Evolutionary conservation across 257 asterid species (phyloP), one percentile per base, ranked within the genome.

Genomic region (Lavandula angustifolia): DNA sequence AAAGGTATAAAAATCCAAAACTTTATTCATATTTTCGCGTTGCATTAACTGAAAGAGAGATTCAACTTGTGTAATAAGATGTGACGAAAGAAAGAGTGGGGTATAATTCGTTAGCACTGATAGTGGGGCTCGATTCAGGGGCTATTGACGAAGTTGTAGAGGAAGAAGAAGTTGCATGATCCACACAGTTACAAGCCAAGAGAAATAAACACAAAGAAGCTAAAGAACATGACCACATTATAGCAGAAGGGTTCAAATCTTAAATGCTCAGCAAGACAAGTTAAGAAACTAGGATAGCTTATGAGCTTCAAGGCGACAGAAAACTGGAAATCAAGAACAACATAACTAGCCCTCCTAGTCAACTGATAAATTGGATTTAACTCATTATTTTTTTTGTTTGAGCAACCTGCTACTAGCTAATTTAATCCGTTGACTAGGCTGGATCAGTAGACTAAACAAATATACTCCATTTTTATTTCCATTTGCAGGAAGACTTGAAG

Each of bases 91-190:
- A 4, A 3, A 75, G 49, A 4, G 69, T 14, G 61, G 6, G 6
- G 60, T 2, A 56, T 5, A 65, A 9, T 37, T 11, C 18, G 38
- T n/a, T 2, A 33, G 51, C 12, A 3, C 7, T 59, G 0, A 31
- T 2, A n/a, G 79, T 62, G 68, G 70, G 6, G 48, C 42, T 44
- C 56, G 78, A 70, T 66, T 41, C 38, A 2, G 94, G 81, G 44
- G 79, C 75, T 14, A 67, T 12, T 33, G 37, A 7, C 12, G 85
- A 61, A 54, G 80, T 71, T 52, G 52, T 14, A 1, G 78, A 7
- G 4, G 75, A 3, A 4, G 57, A 27, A 14, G 41, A 29, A 16
- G 35, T 50, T 4, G 34, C 52, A 35, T 56, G 50, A 44, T 40
- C 7, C 40, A 54, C 11, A 33, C 50, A 17, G 57, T 55, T 37